Conservation (phyloP, 345 rosid species). For the Gossypium rotundifolium region DNA sequence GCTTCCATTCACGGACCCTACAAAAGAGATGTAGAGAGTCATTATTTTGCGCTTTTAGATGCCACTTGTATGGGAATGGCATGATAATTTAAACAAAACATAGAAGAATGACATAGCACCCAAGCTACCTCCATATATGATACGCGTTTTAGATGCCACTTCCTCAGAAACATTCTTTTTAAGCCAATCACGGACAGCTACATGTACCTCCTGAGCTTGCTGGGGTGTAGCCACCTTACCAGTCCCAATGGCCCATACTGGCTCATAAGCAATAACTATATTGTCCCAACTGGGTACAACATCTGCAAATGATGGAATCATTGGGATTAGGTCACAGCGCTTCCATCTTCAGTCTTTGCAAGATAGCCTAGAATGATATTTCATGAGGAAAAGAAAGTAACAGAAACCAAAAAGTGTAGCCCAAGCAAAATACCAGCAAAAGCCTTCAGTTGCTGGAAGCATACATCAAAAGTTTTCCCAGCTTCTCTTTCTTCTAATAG, state of each 20-base stretch:
- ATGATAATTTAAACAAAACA: not conserved
- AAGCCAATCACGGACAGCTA: constrained; percentile 89
- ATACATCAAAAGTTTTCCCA: constrained; percentile 91
- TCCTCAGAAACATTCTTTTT: constrained; percentile 78
- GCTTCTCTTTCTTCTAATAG: constrained; percentile 87
- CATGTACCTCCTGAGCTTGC: constrained; percentile 97
- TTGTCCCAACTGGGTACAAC: constrained; percentile 87
- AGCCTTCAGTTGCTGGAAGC: constrained; percentile 84
- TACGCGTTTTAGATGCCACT: constrained; percentile 86
- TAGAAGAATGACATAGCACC: not conserved
- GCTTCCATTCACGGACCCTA: constrained; percentile 95
- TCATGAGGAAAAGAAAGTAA: not conserved
- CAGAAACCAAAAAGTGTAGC: not conserved
- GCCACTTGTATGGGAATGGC: not conserved
- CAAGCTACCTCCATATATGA: constrained; percentile 83
- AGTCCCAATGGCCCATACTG: constrained; percentile 99
- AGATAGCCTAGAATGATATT: not conserved
- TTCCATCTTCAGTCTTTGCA: constrained; percentile 6
- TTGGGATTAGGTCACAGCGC: not conserved
- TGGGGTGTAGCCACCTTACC: constrained; percentile 93
- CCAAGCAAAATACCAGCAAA: constrained; percentile 52
- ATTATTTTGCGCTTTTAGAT: not conserved
- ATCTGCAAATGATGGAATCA: constrained; percentile 37
- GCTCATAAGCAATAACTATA: constrained; percentile 90
- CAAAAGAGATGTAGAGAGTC: constrained; percentile 2